Evolutionary conservation across 2,329 filamentous ascomycete species (phyloP).

Genomic region (Ascochyta viciae-villosae): DNA sequence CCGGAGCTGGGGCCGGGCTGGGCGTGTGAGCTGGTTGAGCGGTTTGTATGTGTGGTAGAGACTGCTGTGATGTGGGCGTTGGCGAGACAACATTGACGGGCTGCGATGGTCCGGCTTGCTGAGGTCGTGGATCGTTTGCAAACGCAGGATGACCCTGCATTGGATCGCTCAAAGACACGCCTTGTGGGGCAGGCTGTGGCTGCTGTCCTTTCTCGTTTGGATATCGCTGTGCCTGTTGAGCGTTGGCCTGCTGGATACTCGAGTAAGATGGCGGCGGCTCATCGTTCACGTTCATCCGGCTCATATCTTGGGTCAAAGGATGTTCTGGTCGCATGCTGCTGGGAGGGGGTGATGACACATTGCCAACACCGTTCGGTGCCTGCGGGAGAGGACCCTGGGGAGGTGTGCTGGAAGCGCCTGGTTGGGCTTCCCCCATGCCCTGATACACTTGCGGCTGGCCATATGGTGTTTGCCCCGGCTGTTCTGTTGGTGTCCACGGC

Average conservation of each 20-base stretch:
- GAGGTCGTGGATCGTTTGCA: slow-evolving; percentile 77
- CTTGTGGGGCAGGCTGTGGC: slow-evolving; percentile 33
- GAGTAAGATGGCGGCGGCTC: slow-evolving; percentile 96
- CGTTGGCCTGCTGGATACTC: slow-evolving; percentile 55
- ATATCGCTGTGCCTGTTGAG: slow-evolving; percentile 63
- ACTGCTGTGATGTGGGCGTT: slow-evolving; percentile 38
- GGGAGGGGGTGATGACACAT: slow-evolving; percentile 37
- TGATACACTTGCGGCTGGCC: slow-evolving; percentile 92
- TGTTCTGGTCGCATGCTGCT: slow-evolving; percentile 55
- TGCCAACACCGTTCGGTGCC: slow-evolving; percentile 24
- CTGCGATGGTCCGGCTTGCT: slow-evolving; percentile 54
- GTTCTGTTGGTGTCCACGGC: slow-evolving; percentile 95
- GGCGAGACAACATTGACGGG: slow-evolving; percentile 37
- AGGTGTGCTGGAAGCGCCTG: slow-evolving; percentile 49
- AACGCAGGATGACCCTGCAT: slow-evolving; percentile 81
- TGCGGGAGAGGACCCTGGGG: slow-evolving; percentile 43
- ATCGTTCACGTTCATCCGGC: slow-evolving; percentile 78
- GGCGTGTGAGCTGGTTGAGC: slow-evolving; percentile 42
- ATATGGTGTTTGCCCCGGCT: slow-evolving; percentile 83
- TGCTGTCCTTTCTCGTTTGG: slow-evolving; percentile 77
- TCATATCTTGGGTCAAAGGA: slow-evolving; percentile 84
- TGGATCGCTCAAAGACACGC: slow-evolving; percentile 46
- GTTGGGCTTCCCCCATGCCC: slow-evolving; percentile 72
- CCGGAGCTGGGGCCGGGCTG: slow-evolving; percentile 64
- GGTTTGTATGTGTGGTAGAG: slow-evolving; percentile 33